Percentiles rank a stretch among this genome's conserved stretches.
phyloP scores from a whole-genome alignment of 2,329 filamentous ascomycete genomes.

The Curvularia spicifera region DNA sequence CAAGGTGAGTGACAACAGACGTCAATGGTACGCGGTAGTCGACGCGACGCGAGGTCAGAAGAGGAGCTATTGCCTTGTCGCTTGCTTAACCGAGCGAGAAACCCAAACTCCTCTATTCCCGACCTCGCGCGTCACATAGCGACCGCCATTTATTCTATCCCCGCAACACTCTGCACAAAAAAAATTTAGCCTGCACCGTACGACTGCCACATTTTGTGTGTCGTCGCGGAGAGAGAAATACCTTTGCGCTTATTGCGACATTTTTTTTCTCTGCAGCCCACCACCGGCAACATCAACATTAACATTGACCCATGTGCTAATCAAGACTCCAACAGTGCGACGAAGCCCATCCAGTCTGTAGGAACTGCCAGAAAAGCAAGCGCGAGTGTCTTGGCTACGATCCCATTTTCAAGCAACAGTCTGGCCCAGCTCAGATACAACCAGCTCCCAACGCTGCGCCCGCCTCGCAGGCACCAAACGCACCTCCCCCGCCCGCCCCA shows the following conservation, averaged over 20 bases:
- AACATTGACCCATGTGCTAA: conserved; percentile 31
- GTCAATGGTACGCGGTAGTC: conserved; percentile 34
- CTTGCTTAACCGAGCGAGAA: conserved; percentile 46
- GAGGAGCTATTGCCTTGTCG: conserved; percentile 26
- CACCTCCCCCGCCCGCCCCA: conserved; percentile 42
- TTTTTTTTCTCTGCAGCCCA: background rate
- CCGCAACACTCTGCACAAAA: background rate
- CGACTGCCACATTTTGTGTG: background rate
- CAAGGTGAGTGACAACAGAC: conserved; percentile 62
- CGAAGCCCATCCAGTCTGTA: conserved; percentile 90
- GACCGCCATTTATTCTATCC: background rate
- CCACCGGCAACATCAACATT: conserved; percentile 14
- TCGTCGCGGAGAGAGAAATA: background rate
- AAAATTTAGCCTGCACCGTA: background rate
- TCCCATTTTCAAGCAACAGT: conserved; percentile 80
- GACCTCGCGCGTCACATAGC: conserved; percentile 11
- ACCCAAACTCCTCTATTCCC: conserved; percentile 34
- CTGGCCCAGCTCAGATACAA: conserved; percentile 74
- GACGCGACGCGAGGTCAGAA: conserved; percentile 37
- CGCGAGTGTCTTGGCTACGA: conserved; percentile 87
- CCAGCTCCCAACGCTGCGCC: conserved; percentile 64
- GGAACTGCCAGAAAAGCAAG: conserved; percentile 88
- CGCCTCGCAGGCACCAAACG: conserved; percentile 42
- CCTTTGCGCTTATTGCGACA: conserved; percentile 1
- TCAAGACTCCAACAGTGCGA: conserved; percentile 72